These are phyloP conservation scores for Boletus bicolor DNA, from an alignment of 768 basidiomycete species.

Conservation along the genomic window DNA sequence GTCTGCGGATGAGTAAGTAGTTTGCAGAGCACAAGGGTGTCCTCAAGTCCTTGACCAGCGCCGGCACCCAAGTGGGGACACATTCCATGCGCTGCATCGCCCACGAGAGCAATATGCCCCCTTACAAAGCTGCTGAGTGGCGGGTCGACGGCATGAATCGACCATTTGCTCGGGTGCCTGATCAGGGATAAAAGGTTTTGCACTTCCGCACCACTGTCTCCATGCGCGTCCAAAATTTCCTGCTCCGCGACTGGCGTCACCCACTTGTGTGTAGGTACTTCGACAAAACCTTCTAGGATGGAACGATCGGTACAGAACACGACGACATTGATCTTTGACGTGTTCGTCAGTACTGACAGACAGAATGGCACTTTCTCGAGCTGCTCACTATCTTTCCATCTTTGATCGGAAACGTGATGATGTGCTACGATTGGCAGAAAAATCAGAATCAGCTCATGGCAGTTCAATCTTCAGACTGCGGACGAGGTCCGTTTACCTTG, in stretches of 20 bases:
- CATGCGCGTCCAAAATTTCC: slow-evolving; percentile 43
- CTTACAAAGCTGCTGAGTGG: slow-evolving; percentile 43
- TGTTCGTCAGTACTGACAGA: background rate
- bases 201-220: slow-evolving; percentile 47
- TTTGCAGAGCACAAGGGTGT: slow-evolving; percentile 44
- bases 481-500: slow-evolving; percentile 34
- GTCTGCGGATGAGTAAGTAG: slow-evolving; percentile 45
- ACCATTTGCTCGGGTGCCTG: slow-evolving; percentile 48
- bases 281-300: slow-evolving; percentile 25
- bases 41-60: slow-evolving; percentile 59
- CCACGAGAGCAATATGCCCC: slow-evolving; percentile 48
- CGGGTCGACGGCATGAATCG: slow-evolving; percentile 46
- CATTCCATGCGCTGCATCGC: slow-evolving; percentile 62
- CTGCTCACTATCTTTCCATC: slow-evolving; percentile 38
- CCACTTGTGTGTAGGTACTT: slow-evolving; percentile 37
- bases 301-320: slow-evolving; percentile 37
- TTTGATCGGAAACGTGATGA: slow-evolving; percentile 51
- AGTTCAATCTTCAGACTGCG: background rate
- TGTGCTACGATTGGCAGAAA: slow-evolving; percentile 37
- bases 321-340: slow-evolving; percentile 46
- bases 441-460: background rate
- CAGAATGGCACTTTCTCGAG: background rate
- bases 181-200: slow-evolving; percentile 40
- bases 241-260: slow-evolving; percentile 38
- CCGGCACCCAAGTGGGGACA: slow-evolving; percentile 57